A percentile compares a stretch with the other conserved stretches of the same genome.
These are phyloP conservation scores for Xylaria longipes DNA, from an alignment of 495 filamentous ascomycete species.

Conservation along the genomic window DNA sequence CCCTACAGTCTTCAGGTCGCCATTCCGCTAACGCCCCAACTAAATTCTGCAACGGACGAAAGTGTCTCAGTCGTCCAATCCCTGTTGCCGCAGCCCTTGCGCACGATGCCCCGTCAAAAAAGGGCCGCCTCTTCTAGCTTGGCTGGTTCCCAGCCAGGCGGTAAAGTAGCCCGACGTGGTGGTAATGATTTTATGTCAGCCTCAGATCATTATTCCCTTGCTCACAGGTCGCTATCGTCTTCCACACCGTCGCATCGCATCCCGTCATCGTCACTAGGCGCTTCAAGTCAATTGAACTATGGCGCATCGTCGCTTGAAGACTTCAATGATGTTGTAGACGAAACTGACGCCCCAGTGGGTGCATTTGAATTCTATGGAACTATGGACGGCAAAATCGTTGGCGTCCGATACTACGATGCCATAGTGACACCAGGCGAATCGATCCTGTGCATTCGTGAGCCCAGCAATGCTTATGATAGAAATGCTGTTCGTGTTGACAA, in stretches of 20 bases:
- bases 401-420: conserved; percentile 78
- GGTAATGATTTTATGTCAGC: neutral
- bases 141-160: neutral
- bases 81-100: neutral
- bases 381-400: conserved; percentile 73
- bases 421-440: conserved; percentile 73
- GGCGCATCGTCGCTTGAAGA: conserved; percentile 10
- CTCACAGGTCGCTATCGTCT: neutral
- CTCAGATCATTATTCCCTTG: neutral
- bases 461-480: conserved; percentile 71
- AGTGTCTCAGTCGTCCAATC: neutral
- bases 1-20: neutral
- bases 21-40: neutral
- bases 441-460: conserved; percentile 72
- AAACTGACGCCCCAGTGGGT: neutral
- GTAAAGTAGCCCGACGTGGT: conserved; percentile 12
- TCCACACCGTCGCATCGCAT: conserved; percentile 2
- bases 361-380: conserved; percentile 61
- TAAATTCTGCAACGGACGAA: neutral
- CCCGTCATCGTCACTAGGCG: conserved; percentile 10
- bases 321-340: conserved; percentile 2
- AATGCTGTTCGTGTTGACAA: conserved; percentile 86
- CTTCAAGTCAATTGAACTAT: conserved; percentile 24
- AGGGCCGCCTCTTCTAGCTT: neutral
- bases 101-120: conserved; percentile 10